Percentiles rank a stretch among this genome's conserved stretches.
phyloP scores from a whole-genome alignment of 2,329 filamentous ascomycete species.

The Trichoderma semiorbis region DNA sequence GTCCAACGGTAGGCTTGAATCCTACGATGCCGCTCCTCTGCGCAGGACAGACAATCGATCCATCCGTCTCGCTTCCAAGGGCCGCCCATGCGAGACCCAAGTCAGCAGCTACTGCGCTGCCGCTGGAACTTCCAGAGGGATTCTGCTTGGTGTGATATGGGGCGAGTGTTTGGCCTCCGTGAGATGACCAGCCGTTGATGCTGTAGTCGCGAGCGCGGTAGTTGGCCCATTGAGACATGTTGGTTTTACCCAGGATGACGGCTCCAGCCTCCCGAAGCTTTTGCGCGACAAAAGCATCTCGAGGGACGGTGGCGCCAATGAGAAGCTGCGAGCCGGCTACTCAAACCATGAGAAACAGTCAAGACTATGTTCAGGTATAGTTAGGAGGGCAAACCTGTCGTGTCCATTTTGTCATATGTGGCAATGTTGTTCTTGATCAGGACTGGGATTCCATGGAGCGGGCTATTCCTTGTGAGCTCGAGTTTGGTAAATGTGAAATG shows the following conservation, averaged over 20 bases:
- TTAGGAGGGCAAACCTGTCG: slow-evolving; percentile 33
- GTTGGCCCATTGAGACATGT: slow-evolving; percentile 62
- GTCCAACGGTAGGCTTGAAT: slow-evolving; percentile 64
- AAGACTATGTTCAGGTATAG: no score
- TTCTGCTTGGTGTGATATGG: slow-evolving; percentile 61
- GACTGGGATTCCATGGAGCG: slow-evolving; percentile 61
- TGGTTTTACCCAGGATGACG: slow-evolving; percentile 62
- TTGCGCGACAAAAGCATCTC: slow-evolving; percentile 54
- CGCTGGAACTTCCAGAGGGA: slow-evolving; percentile 58
- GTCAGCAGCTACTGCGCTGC: slow-evolving; percentile 57
- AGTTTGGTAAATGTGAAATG: neutral
- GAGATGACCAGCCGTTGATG: slow-evolving; percentile 61
- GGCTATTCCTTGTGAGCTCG: slow-evolving; percentile 24
- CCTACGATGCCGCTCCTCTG: slow-evolving; percentile 58
- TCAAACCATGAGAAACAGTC: neutral
- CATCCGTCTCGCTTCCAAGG: slow-evolving; percentile 54
- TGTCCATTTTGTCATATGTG: slow-evolving; percentile 58
- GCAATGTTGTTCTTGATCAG: slow-evolving; percentile 65
- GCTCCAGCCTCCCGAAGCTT: slow-evolving; percentile 58
- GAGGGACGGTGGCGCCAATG: slow-evolving; percentile 50
- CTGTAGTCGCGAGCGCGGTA: slow-evolving; percentile 51
- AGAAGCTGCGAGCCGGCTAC: slow-evolving; percentile 55
- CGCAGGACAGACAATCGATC: slow-evolving; percentile 57
- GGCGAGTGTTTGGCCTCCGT: slow-evolving; percentile 58
- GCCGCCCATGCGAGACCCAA: slow-evolving; percentile 57